phyloP scores from a whole-genome alignment of 345 rosid species.

The Trapa incisa region DNA sequence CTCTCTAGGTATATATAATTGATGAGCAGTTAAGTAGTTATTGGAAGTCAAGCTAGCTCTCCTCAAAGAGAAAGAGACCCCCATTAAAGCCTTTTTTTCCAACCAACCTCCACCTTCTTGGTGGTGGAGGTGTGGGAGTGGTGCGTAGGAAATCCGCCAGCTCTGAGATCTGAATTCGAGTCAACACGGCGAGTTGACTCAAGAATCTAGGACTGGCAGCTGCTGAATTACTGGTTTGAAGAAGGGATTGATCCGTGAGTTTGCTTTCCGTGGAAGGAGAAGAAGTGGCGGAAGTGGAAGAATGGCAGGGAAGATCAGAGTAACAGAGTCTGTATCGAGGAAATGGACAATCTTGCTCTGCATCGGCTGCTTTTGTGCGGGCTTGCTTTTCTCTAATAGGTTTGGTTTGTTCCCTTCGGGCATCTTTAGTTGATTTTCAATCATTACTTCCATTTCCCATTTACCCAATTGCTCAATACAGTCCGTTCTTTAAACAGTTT shows the following conservation, averaged over 20 bases:
- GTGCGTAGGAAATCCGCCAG: not conserved
- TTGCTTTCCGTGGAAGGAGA: constrained; percentile 1
- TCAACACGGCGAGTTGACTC: constrained; percentile 10
- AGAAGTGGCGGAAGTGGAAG: not conserved
- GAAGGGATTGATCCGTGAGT: constrained; percentile 17
- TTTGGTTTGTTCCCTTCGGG: constrained; percentile 10
- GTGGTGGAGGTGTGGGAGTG: not conserved
- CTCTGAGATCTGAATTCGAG: constrained; percentile 37
- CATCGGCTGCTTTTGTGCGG: constrained; percentile 83
- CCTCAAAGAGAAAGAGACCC: constrained; percentile 5
- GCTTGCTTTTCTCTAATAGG: constrained; percentile 81
- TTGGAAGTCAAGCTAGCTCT: not conserved
- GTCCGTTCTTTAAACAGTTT: not conserved
- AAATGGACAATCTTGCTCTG: constrained; percentile 80
- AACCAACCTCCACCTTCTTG: not conserved
- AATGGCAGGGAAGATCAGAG: constrained; percentile 57
- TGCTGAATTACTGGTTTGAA: constrained; percentile 14
- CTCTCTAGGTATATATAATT: not conserved
- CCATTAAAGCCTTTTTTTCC: not conserved
- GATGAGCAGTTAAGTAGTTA: not conserved
- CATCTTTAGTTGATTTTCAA: not conserved
- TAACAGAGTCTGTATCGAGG: constrained; percentile 49
- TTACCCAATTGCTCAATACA: not conserved
- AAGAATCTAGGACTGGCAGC: constrained; percentile 14
- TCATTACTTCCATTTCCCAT: not conserved